Evolutionary conservation across 257 asterid genomes (phyloP).

Genomic region (Solanum tacnaense): DNA sequence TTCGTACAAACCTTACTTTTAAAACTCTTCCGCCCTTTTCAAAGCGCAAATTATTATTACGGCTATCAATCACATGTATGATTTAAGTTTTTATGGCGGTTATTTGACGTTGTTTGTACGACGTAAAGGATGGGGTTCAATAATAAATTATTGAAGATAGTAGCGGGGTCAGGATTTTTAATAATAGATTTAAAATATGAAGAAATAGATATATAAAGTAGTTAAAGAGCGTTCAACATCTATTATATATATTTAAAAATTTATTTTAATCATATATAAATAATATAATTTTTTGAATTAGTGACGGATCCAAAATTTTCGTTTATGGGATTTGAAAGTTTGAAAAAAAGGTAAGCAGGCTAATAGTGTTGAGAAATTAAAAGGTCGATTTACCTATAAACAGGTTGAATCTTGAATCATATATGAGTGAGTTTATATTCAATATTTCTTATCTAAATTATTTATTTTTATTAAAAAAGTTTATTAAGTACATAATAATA

Average conservation of each 20-base stretch:
- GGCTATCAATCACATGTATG: not conserved
- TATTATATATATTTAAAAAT: rapidly evolving
- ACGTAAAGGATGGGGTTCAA: too few relatives aligned
- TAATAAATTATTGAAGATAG: too few relatives aligned
- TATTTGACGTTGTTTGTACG: not conserved
- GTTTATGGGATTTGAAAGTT: not conserved
- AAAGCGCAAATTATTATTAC: not conserved
- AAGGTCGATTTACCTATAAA: too few relatives aligned
- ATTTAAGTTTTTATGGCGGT: not conserved
- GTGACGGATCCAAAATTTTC: rapidly evolving
- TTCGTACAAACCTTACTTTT: not conserved
- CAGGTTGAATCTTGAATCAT: not conserved
- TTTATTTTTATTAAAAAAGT: too few relatives aligned
- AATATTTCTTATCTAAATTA: too few relatives aligned
- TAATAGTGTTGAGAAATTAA: not conserved
- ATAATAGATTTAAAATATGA: too few relatives aligned
- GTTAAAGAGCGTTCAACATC: rapidly evolving
- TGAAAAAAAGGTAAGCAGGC: not conserved
- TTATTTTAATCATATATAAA: too few relatives aligned
- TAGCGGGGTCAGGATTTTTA: rapidly evolving
- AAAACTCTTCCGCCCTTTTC: not conserved
- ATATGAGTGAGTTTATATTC: not conserved
- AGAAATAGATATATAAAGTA: too few relatives aligned
- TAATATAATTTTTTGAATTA: too few relatives aligned
- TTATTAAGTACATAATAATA: too few relatives aligned